These are phyloP conservation scores for Naganishia albida DNA, from an alignment of 1,284 basidiomycete genomes.

Conservation along the genomic window DNA sequence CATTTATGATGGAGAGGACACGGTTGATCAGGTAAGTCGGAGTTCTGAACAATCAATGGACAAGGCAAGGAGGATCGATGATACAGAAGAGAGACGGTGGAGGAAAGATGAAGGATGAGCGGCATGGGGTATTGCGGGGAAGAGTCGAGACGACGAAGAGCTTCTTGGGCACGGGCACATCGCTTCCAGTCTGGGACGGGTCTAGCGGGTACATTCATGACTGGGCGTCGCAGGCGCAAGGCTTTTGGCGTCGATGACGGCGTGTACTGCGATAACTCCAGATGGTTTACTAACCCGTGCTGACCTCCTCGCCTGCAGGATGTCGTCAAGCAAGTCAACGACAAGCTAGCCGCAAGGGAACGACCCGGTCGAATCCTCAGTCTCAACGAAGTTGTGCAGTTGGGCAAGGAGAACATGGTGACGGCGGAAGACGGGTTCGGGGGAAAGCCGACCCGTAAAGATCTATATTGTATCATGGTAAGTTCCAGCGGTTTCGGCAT, in stretches of 20 bases:
- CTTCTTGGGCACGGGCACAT: too few relatives aligned
- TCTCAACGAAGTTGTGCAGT: conserved; percentile 66
- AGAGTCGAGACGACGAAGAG: too few relatives aligned
- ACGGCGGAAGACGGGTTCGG: conserved; percentile 56
- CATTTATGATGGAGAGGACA: conserved; percentile 78
- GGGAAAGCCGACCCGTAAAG: conserved; percentile 63
- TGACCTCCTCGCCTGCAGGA: conserved; percentile 36
- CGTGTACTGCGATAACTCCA: too few relatives aligned
- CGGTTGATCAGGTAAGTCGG: conserved; percentile 51
- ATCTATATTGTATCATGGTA: conserved; percentile 81
- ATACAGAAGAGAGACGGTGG: too few relatives aligned
- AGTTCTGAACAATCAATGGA: conserved; percentile 47
- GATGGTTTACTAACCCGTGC: conserved; percentile 26
- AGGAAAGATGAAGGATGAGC: too few relatives aligned
- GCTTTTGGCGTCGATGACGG: too few relatives aligned
- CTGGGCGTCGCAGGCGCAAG: too few relatives aligned
- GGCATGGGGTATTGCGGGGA: too few relatives aligned
- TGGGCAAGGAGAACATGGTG: conserved; percentile 60
- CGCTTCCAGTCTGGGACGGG: too few relatives aligned
- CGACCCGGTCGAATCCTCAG: conserved; percentile 59
- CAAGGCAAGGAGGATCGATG: too few relatives aligned
- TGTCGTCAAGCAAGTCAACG: conserved; percentile 58
- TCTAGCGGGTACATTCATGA: too few relatives aligned
- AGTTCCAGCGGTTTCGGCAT: neutral
- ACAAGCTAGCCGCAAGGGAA: conserved; percentile 56